These are phyloP conservation scores for Vigna unguiculata DNA, from an alignment of 306 rosid species.

Conservation along the genomic window DNA sequence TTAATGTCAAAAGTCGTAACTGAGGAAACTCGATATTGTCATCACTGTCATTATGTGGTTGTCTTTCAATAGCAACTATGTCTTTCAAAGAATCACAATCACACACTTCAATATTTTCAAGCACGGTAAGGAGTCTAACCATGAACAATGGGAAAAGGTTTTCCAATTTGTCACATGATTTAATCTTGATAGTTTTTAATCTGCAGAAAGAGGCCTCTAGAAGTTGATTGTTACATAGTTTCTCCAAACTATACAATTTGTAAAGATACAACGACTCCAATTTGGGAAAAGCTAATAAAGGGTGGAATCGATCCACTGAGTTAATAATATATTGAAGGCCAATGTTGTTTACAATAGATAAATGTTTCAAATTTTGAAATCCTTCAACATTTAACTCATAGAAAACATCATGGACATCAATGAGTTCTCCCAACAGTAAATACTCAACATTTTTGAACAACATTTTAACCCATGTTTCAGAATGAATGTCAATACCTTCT, in stretches of 20 bases:
- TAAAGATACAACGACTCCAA: constrained; percentile 39
- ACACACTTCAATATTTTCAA: constrained; percentile 42
- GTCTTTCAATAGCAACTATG: constrained; percentile 11
- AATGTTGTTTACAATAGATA: constrained; percentile 36
- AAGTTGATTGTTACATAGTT: constrained; percentile 37
- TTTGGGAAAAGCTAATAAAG: constrained; percentile 28
- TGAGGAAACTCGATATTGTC: not conserved
- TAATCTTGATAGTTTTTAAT: constrained; percentile 39
- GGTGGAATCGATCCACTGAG: not conserved
- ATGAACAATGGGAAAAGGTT: constrained; percentile 44
- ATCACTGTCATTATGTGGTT: not conserved
- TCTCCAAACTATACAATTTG: constrained; percentile 28
- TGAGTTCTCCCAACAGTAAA: constrained; percentile 46
- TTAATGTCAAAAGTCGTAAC: constrained; percentile 2
- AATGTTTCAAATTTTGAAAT: constrained; percentile 46
- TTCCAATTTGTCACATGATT: constrained; percentile 15
- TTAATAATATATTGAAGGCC: constrained; percentile 19
- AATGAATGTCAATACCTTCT: constrained; percentile 20
- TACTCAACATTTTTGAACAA: constrained; percentile 50
- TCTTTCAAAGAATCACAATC: constrained; percentile 32
- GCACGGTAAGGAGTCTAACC: too few species aligned
- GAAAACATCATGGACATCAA: constrained; percentile 35
- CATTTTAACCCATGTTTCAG: constrained; percentile 33
- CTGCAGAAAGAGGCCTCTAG: constrained; percentile 27
- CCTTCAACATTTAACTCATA: constrained; percentile 34